phyloP scores from a whole-genome alignment of 768 basidiomycete species.

The Udeniomyces megalosporus region DNA sequence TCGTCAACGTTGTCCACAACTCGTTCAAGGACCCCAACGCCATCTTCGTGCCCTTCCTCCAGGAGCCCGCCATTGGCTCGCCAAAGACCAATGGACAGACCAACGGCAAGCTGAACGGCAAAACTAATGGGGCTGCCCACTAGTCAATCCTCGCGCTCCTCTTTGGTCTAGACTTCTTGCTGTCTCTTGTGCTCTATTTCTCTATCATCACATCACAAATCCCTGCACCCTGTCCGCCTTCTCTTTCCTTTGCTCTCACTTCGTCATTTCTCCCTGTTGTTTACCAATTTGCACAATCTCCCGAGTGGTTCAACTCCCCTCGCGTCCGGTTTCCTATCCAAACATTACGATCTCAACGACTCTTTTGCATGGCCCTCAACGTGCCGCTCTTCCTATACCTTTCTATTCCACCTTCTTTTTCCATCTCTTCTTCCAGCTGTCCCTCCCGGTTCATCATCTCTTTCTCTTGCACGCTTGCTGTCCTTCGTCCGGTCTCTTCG shows the following conservation, averaged over 20 bases:
- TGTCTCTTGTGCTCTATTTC: background rate
- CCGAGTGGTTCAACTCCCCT: background rate
- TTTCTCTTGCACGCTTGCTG: background rate
- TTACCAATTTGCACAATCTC: no score
- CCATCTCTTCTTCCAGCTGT: background rate
- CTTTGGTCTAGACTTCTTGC: background rate
- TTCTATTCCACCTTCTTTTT: background rate
- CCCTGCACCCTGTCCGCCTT: background rate
- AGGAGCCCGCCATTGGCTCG: background rate
- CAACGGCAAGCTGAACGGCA: background rate
- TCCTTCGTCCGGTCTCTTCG: background rate
- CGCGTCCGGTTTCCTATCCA: no score
- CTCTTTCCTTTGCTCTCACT: background rate
- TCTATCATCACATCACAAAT: background rate
- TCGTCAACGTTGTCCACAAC: slow-evolving; percentile 94
- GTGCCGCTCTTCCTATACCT: background rate
- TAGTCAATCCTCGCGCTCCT: background rate
- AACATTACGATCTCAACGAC: background rate
- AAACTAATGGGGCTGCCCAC: background rate
- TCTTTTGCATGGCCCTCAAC: background rate
- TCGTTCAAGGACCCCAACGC: slow-evolving; percentile 71
- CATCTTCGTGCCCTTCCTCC: slow-evolving; percentile 67
- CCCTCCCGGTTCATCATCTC: background rate
- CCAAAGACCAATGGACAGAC: background rate
- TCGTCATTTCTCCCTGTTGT: background rate